Evolutionary conservation across 2,329 filamentous ascomycete species (phyloP).

Genomic region (Alternaria dauci): DNA sequence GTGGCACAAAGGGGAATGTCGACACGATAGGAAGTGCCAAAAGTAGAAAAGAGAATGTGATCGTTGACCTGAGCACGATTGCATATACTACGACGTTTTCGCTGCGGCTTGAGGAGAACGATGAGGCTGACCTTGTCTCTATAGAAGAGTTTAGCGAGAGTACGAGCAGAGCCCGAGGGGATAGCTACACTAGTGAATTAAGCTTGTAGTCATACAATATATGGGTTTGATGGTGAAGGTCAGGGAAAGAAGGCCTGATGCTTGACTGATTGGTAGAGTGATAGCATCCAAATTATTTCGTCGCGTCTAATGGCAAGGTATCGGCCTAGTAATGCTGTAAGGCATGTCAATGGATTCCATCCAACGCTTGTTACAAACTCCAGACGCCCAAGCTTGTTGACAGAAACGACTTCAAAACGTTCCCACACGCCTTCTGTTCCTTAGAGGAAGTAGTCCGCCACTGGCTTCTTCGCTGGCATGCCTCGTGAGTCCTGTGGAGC

Average conservation of each 20-base stretch:
- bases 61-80: constrained; percentile 6
- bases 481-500: constrained; percentile 94
- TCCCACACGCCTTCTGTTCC: neutral
- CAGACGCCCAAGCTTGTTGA: constrained; percentile 8
- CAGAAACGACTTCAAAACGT: neutral
- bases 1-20: constrained; percentile 25
- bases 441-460: constrained; percentile 91
- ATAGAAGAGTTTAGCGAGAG: neutral
- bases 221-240: neutral
- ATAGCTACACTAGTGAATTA: neutral
- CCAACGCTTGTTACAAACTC: constrained; percentile 2
- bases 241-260: neutral
- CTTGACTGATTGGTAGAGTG: no score
- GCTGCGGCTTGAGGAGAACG: constrained; percentile 8
- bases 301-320: neutral
- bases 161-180: neutral
- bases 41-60: neutral
- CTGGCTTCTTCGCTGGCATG: constrained; percentile 99
- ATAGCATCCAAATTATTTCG: neutral
- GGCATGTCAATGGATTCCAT: neutral
- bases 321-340: neutral
- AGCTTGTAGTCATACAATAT: neutral
- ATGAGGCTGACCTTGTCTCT: neutral
- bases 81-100: constrained; percentile 12
- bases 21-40: neutral